These are phyloP conservation scores for Flaveria trinervia DNA, from an alignment of 129 eudicot genomes.

Conservation along the genomic window DNA sequence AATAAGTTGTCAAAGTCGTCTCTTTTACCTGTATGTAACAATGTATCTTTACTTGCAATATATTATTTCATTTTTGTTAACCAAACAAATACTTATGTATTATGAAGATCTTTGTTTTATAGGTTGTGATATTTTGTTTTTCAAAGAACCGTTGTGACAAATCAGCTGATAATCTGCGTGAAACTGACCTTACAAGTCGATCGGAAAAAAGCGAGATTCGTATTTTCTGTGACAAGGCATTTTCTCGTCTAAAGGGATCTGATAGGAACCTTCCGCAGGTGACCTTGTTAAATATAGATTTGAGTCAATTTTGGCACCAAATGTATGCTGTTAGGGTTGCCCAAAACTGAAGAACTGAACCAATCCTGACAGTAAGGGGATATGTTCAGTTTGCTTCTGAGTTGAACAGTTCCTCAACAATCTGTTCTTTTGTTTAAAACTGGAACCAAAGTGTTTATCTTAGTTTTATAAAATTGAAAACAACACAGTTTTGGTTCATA, in stretches of 20 bases:
- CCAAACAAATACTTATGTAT: background rate
- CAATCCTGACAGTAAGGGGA: background rate
- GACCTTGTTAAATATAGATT: background rate
- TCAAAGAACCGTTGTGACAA: constrained; percentile 97
- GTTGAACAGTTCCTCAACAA: background rate
- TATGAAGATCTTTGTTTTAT: constrained; percentile 23
- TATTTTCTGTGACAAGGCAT: constrained; percentile 92
- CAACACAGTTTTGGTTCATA: background rate
- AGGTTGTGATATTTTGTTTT: constrained; percentile 98
- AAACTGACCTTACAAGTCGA: constrained; percentile 85
- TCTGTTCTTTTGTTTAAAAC: background rate
- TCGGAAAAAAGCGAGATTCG: constrained; percentile 92
- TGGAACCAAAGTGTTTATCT: background rate
- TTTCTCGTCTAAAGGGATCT: constrained; percentile 93
- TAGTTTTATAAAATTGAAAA: background rate
- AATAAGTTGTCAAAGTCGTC: constrained; percentile 79
- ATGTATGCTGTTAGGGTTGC: background rate
- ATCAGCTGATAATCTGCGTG: constrained; percentile 81
- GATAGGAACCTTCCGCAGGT: constrained; percentile 98
- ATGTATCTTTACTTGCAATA: constrained; percentile 3
- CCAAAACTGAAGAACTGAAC: background rate
- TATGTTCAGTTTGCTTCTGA: constrained; percentile 13
- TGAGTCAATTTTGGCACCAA: constrained; percentile 17
- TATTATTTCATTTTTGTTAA: background rate
- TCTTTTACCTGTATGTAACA: constrained; percentile 80